A percentile compares a stretch with the other conserved stretches of the same genome.
phyloP scores from a whole-genome alignment of 306 rosid species.

The Castanospermum australe region DNA sequence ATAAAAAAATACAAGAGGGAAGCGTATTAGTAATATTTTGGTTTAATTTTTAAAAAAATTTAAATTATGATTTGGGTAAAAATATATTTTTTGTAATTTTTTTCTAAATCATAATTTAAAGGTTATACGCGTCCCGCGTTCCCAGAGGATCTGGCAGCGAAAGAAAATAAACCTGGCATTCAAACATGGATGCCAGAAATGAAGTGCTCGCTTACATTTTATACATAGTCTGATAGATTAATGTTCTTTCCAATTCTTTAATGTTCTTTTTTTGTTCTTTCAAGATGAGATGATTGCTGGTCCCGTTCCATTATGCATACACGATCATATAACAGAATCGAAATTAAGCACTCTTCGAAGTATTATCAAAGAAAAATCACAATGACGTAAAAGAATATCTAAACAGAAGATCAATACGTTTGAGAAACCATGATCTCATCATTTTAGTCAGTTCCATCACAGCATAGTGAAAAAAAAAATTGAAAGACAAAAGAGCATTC shows the following conservation, averaged over 20 bases:
- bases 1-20: not conserved
- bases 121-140: too few relatives aligned
- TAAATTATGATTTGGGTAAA: too few relatives aligned
- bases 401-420: not conserved
- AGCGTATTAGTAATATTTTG: too few relatives aligned
- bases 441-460: too few relatives aligned
- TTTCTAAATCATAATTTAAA: too few relatives aligned
- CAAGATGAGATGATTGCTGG: too few relatives aligned
- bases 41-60: too few relatives aligned
- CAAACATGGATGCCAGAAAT: not conserved
- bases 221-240: too few relatives aligned
- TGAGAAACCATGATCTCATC: not conserved
- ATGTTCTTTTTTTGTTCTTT: too few relatives aligned
- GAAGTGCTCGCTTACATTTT: not conserved
- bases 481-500: not conserved
- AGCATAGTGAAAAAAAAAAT: not conserved
- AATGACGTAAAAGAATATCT: not conserved
- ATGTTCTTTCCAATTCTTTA: too few relatives aligned
- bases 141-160: not conserved
- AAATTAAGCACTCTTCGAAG: not conserved
- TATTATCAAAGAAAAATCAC: not conserved
- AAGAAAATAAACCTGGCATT: not conserved
- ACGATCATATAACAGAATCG: not conserved
- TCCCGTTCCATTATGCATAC: not conserved
- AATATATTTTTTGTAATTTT: too few relatives aligned